Evolutionary conservation across 441 rosid species (phyloP), one percentile per base, ranked within the genome.

Genomic region (Populus hybrid): DNA sequence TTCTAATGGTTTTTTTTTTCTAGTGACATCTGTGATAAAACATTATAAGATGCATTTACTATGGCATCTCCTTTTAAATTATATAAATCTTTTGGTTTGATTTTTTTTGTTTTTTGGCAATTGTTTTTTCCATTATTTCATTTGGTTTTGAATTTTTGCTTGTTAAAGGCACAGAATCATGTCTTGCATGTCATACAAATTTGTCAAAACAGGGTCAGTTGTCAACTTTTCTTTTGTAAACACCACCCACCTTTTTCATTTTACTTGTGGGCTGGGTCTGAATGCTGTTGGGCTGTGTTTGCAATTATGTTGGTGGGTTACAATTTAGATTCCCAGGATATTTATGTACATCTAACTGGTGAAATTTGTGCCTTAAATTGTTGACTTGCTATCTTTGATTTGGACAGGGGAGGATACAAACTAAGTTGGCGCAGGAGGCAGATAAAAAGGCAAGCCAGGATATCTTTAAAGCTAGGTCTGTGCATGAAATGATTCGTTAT

Each of bases 391-490:
- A 29, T 66, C 20, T 74, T 85, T 68, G 71, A 64, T 45, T 79
- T 77, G 61, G 66, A 56, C 75, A 95, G 99, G 98, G 98, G 38
- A 87, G 77, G 79, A 61, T 59, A 28, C 86, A 88, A 77, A 83
- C 87, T 65, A 87, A 82, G 83, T 68, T 88, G 80, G 97, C 98
- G 64, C 87, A 69, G 75, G 86, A 59, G 68, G 98, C 97, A 76
- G 99, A 95, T 84, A 90, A 92, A 81, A 88, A 77, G 88, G 99
- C 99, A 65, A 95, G 97, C 89, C 87, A 82, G 71, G 87, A 92
- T 82, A 95, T 95, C 77, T 95, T 95, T 76, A 82, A 84, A 67
- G 94, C 91, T 29, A 92, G 98, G 99, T 95, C 40, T 50, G 94
- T 84, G 63, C 68, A 71, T 72, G n/a, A 50, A 33, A 65, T 75